Conservation (phyloP, 305 asterid species). For the Fraxinus dipetala region DNA sequence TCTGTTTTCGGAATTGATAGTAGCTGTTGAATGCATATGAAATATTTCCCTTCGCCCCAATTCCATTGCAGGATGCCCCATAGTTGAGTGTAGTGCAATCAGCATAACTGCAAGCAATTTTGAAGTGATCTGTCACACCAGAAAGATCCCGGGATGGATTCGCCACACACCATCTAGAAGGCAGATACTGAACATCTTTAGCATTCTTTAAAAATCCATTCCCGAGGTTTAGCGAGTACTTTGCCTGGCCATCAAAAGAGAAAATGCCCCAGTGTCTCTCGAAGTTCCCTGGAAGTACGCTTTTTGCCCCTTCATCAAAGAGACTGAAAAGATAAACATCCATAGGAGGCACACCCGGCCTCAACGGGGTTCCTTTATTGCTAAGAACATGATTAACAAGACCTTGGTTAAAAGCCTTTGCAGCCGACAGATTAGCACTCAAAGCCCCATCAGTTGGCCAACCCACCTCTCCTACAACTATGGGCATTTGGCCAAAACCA, state of each 20-base stretch:
- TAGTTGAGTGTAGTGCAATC: conserved; percentile 85
- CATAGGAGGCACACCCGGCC: conserved; percentile 78
- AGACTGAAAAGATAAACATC: conserved; percentile 80
- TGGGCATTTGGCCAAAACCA: conserved; percentile 80
- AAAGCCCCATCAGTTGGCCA: conserved; percentile 87
- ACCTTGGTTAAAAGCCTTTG: conserved; percentile 85
- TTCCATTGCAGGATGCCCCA: conserved; percentile 78
- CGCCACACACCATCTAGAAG: conserved; percentile 91
- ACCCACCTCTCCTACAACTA: conserved; percentile 83
- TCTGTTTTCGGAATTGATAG: conserved; percentile 77
- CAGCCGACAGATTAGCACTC: conserved; percentile 78
- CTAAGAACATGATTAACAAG: conserved; percentile 53
- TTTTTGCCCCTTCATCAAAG: conserved; percentile 81
- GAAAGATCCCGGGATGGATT: conserved; percentile 70
- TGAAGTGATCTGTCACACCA: conserved; percentile 52
- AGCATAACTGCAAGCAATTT: conserved; percentile 73
- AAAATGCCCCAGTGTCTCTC: conserved; percentile 97
- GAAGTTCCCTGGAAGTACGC: conserved; percentile 75
- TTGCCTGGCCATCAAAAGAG: conserved; percentile 90
- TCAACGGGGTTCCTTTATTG: conserved; percentile 71
- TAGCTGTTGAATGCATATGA: conserved; percentile 92
- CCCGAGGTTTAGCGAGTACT: conserved; percentile 69
- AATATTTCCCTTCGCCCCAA: conserved; percentile 72
- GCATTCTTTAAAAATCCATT: conserved; percentile 69
- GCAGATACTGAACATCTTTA: conserved; percentile 65